Evolutionary conservation across 441 rosid genomes (phyloP).

Genomic region (Populus tomentosa): DNA sequence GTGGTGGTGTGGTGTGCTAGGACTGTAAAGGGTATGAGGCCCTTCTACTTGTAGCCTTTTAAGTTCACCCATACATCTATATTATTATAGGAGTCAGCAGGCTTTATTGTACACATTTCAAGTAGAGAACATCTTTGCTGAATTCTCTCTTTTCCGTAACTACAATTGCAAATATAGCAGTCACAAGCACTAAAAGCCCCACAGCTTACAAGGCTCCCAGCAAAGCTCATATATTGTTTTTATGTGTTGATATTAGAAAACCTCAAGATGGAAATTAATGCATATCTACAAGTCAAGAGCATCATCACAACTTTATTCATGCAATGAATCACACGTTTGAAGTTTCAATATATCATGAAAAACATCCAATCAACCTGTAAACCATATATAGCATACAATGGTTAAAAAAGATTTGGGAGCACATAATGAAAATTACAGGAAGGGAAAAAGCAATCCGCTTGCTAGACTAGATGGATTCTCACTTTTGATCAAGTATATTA

Average conservation of each 20-base stretch:
- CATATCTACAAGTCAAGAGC: neutral
- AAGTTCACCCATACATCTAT: neutral
- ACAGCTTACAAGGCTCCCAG: neutral
- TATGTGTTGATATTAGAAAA: neutral
- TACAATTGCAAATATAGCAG: neutral
- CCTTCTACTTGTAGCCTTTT: neutral
- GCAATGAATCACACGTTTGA: neutral
- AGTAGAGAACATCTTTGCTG: neutral
- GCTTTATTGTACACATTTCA: neutral
- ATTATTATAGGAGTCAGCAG: neutral
- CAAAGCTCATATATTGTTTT: neutral
- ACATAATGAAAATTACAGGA: neutral
- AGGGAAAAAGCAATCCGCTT: conserved; percentile 8
- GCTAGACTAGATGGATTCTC: conserved; percentile 18
- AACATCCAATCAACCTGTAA: neutral
- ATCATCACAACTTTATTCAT: neutral
- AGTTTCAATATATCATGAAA: neutral
- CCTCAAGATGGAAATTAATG: neutral
- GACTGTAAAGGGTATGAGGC: no score
- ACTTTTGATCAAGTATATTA: neutral
- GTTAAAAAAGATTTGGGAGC: neutral
- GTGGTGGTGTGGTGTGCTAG: no score
- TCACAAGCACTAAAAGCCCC: neutral
- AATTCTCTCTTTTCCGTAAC: neutral
- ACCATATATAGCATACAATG: neutral